Evolutionary conservation across 2,329 filamentous ascomycete species (phyloP), one percentile per base, ranked within the genome.

Genomic region (Penicillium sp.): DNA sequence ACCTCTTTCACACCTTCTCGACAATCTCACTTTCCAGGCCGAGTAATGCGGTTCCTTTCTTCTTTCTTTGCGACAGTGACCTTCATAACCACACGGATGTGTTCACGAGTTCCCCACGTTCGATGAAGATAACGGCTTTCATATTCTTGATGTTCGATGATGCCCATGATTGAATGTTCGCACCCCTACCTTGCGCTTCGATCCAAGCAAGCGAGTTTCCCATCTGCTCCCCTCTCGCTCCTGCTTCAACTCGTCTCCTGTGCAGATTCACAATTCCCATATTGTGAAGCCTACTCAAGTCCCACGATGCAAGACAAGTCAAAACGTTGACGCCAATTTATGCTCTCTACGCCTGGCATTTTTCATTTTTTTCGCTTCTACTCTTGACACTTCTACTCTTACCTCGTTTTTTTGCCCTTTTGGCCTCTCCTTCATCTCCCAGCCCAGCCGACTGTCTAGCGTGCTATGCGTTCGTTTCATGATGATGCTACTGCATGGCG

Each of bases 91-190:
- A 31, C 18, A 38, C 38, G 47, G 52, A 58, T 46, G 52, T 47
- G 56, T 59, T 55, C 57, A 58, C 44, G 55, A 57, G 34, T 51
- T 48, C 14, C 27, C 22, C 49, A 56, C 39, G 49, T 52, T 54
- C 51, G 50, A 55, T 53, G 57, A 53, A 49, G 52, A 58, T 47
- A 49, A 42, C 38, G 52, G 49, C 49, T 41, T 38, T 38, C 35
- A 41, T 49, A 38, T 34, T 19, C 37, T 47, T 47, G 36, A 35
- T 41, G 18, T 43, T 48, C 31, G 25, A 36, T 41, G 22, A 9
- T 18, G 16, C 4, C 11, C 22, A 47, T 46, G 33, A 35, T 41
- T 40, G 38, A 36, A 36, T 35, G 13, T 28, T 41, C 25, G 25
- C 16, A 14, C 34, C 22, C 22, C 19, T 10, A n/a, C 22, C 30